These are phyloP conservation scores for Cyclospora cayetanensis DNA, from an alignment of 169 alveolate species.

Conservation along the genomic window DNA sequence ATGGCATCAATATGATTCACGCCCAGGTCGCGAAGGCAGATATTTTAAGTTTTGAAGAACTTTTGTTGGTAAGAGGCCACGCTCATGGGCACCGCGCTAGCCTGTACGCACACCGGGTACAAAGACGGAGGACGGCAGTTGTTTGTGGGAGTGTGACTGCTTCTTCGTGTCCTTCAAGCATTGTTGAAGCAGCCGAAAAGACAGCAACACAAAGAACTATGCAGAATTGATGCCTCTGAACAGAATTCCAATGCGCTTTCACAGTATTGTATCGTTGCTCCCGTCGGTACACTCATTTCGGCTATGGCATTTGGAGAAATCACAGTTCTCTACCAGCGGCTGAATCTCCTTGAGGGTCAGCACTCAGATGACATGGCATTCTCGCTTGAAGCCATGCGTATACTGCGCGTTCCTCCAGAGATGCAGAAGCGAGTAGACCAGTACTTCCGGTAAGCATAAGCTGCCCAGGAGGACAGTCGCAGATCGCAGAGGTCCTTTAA, in stretches of 20 bases:
- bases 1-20: constrained; percentile 51
- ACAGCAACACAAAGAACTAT: neutral
- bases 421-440: constrained; percentile 53
- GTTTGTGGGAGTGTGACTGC: neutral
- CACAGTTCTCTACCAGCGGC: constrained; percentile 47
- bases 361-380: constrained; percentile 60
- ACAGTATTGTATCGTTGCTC: constrained; percentile 64
- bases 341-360: constrained; percentile 47
- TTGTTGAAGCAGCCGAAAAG: neutral
- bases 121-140: neutral
- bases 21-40: constrained; percentile 11
- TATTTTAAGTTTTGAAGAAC: neutral
- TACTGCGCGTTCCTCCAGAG: constrained; percentile 47
- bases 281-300: constrained; percentile 55
- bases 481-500: neutral
- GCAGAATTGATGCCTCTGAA: neutral
- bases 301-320: constrained; percentile 61
- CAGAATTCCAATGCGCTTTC: neutral
- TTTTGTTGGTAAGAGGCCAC: neutral
- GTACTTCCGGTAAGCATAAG: constrained; percentile 36
- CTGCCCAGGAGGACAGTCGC: neutral
- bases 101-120: neutral
- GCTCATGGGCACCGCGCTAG: neutral
- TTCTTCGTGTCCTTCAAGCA: neutral
- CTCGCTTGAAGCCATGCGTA: constrained; percentile 62